Conservation (phyloP, 257 asterid species). For the Rehmannia glutinosa region DNA sequence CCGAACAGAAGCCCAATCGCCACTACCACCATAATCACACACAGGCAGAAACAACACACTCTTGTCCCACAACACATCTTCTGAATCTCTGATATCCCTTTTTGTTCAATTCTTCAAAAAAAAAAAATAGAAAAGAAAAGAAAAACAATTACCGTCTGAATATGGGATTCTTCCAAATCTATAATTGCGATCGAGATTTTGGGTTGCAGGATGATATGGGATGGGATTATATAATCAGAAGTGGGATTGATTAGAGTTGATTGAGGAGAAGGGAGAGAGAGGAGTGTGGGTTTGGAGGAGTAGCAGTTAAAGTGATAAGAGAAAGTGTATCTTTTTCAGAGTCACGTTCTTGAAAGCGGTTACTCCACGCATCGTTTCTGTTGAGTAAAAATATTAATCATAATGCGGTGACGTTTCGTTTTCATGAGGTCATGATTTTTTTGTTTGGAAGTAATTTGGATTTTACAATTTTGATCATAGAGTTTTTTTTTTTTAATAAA, state of each 20-base stretch:
- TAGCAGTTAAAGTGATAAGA: background rate
- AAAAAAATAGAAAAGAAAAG: slow-evolving; percentile 1
- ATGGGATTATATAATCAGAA: background rate
- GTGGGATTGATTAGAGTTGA: background rate
- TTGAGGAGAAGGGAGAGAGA: slow-evolving; percentile 16
- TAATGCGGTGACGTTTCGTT: slow-evolving; percentile 19
- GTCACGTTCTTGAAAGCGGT: slow-evolving; percentile 42
- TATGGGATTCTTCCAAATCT: background rate
- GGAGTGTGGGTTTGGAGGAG: slow-evolving; percentile 21
- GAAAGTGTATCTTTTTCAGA: background rate
- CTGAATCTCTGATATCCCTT: background rate
- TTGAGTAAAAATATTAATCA: slow-evolving; percentile 2
- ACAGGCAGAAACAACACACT: slow-evolving; percentile 50
- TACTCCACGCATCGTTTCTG: slow-evolving; percentile 55
- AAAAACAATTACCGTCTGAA: background rate
- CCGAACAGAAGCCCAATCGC: slow-evolving; percentile 62
- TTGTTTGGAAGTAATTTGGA: background rate
- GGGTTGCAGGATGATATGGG: background rate
- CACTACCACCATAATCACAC: slow-evolving; percentile 39
- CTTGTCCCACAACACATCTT: slow-evolving; percentile 61
- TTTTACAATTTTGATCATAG: background rate
- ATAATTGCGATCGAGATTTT: too few species aligned
- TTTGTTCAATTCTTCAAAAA: background rate
- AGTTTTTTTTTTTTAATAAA: too few species aligned
- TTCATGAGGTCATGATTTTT: background rate